Base-by-base conservation (phyloP, 2,329 filamentous ascomycete genomes). In the Colletotrichum theobromicola region DNA sequence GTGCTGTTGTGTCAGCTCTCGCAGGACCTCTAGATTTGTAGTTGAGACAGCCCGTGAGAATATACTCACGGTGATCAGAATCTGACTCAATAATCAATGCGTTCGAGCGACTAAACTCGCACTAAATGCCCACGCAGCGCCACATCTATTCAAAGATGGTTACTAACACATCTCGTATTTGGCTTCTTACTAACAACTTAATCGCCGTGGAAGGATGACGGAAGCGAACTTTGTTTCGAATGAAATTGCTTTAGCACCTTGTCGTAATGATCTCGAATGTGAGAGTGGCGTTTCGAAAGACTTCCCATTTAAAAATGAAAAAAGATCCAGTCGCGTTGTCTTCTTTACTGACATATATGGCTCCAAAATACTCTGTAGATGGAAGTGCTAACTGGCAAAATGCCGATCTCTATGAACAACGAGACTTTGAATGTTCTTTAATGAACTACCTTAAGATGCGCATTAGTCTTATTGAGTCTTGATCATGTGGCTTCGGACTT, bases 251-350 rank as follows among this genome's bases (percentile, higher is more conserved):
- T n/a, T n/a, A n/a, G n/a, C n/a, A n/a, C n/a, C n/a, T 35, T 35
- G 1, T 7, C 1, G 7, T 35, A 6, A 35, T 35, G 13, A 12
- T 35, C 13, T 35, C 13, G 5, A 16, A 2, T 3, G 2, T 2
- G 16, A 9, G 12, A 7, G 7, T 9, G 5, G 18, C 35, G 5
- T 42, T 15, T 18, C 7, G 16, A 18, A 42, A 5, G 1, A 18
- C 10, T 42, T 15, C 16, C 6, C 7, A 3, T 18, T 4, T 3
- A 9, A 42, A 6, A 8, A 5, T 3, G 5, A 42, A 6, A 8
- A 5, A 7, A 42, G 12, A 4, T 16, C 7, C 16, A 42, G 35
- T 16, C 16, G 16, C 8, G 35, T 18, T 4, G 4, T 42, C 35
- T 18, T 18, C 7, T 42, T 42, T 0, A 18, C 7, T 2, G 16